phyloP scores from a whole-genome alignment of 352 stramenopile species.

The Halophytophthora batemanensis region DNA sequence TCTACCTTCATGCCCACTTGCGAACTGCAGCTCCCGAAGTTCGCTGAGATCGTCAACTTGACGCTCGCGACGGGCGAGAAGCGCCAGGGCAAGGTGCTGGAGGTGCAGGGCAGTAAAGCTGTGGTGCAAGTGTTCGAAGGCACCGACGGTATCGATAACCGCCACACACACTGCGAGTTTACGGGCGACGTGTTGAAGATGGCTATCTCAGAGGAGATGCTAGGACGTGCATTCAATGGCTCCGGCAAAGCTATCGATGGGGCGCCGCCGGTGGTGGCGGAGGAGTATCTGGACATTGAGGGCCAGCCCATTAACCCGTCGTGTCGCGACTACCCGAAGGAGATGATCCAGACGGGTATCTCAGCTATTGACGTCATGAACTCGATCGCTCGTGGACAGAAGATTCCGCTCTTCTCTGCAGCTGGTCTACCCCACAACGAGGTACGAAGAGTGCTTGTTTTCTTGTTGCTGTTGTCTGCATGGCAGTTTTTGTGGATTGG shows the following conservation, averaged over 20 bases:
- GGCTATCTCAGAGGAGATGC: conserved; percentile 99
- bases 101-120: conserved; percentile 97
- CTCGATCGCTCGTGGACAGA: conserved; percentile 98
- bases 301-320: conserved; percentile 99
- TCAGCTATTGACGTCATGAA: conserved; percentile 99
- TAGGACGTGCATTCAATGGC: conserved; percentile 96
- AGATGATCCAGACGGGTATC: conserved; percentile 99
- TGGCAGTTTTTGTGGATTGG: neutral
- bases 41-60: conserved; percentile 99
- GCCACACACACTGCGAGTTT: conserved; percentile 98
- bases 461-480: neutral
- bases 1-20: neutral
- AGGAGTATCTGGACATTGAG: conserved; percentile 99
- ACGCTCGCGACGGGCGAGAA: conserved; percentile 95
- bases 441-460: conserved; percentile 9
- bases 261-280: conserved; percentile 95
- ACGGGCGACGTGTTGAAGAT: conserved; percentile 99
- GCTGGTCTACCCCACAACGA: conserved; percentile 98
- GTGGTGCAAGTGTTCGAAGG: conserved; percentile 98
- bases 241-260: conserved; percentile 98
- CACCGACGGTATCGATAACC: conserved; percentile 98
- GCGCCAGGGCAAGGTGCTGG: conserved; percentile 92
- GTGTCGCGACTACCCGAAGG: conserved; percentile 98
- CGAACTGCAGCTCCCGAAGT: conserved; percentile 89
- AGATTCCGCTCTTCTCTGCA: conserved; percentile 99